Base-by-base conservation (phyloP, 352 stramenopile genomes). In the Pythium folliculosum region DNA sequence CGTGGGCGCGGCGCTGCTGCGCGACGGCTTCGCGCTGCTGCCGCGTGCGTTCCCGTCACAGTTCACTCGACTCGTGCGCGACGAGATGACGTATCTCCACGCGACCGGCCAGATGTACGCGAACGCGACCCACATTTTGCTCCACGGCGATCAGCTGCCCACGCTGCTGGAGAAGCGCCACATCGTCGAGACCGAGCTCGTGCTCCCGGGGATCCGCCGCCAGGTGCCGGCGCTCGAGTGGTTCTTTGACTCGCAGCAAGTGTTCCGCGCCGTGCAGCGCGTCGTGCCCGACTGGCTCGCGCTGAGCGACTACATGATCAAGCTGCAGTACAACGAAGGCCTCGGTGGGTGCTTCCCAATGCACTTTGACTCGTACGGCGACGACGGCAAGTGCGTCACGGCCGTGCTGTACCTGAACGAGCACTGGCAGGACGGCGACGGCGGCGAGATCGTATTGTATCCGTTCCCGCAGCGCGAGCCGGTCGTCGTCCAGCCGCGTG, bases 351-450 rank as follows among this genome's bases (percentile, higher is more conserved):
- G 87, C 67, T 96, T 96, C 60, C 89, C 89, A 0, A 77, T 91
- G 73, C 89, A 96, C 59, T 95, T 92, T 48, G 89, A 96, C 69
- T 86, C 87, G 38, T 92, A 91, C 57, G 88, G 86, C 1, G 80
- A 90, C 68, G 84, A 92, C 49, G 84, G 83, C 71, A 95, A 94
- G 72, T 90, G 82, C 56, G 64, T 96, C 58, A 96, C 86, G 1
- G 86, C 82, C 5, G 82, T 96, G 52, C 61, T 96, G 16, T 96
- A 96, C 67, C 73, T 96, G 54, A 96, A 95, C 63, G 83, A 91
- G 3, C 21, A 77, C 10, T 96, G 89, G 89, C n/a, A 68, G 14
- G 43, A 76, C 22, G 84, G 76, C 35, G 77, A 96, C 59, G 86
- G 86, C 38, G 89, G 88, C 10, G 89, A 96, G 60, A 77, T 96